A percentile compares a stretch with the other conserved stretches of the same genome.
phyloP scores from a whole-genome alignment of 176 grass and related monocot species.

The Triticum turgidum region DNA sequence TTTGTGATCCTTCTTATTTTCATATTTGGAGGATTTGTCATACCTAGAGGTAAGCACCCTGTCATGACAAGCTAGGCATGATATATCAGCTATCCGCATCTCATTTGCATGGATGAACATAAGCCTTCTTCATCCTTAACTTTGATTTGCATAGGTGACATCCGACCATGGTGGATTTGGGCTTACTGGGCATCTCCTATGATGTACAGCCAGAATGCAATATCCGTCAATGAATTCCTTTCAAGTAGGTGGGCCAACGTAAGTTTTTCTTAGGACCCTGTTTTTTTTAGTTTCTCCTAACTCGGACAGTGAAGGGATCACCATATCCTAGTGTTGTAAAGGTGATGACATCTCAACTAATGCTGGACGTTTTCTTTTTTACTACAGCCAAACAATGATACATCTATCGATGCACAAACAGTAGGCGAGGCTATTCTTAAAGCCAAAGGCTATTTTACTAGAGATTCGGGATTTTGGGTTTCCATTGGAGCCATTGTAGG shows the following conservation, averaged over 20 bases:
- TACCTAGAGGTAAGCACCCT: conserved; percentile 56
- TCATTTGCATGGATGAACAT: conserved; percentile 12
- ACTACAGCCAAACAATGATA: conserved; percentile 61
- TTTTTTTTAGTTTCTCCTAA: not conserved
- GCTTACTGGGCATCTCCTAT: conserved; percentile 85
- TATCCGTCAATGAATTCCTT: conserved; percentile 91
- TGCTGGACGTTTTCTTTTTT: conserved; percentile 8
- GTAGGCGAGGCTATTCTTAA: conserved; percentile 75
- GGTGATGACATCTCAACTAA: conserved; percentile 8
- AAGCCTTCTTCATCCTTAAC: not conserved
- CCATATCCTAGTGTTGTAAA: conserved; percentile 10
- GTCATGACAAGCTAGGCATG: not conserved
- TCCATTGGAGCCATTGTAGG: conserved; percentile 64
- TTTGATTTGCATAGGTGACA: conserved; percentile 54
- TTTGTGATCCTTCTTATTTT: conserved; percentile 73
- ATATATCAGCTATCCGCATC: not conserved
- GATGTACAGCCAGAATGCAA: conserved; percentile 84
- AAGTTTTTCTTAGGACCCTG: conserved; percentile 35
- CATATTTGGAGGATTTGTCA: conserved; percentile 79
- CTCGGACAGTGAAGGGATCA: not conserved
- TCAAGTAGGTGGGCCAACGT: conserved; percentile 68
- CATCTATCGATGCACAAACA: conserved; percentile 53
- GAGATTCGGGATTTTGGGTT: conserved; percentile 67
- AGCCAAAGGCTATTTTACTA: conserved; percentile 71
- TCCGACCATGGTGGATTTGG: conserved; percentile 97